Conservation (phyloP, 2,329 filamentous ascomycete species). For the Ilyonectria destructans region DNA sequence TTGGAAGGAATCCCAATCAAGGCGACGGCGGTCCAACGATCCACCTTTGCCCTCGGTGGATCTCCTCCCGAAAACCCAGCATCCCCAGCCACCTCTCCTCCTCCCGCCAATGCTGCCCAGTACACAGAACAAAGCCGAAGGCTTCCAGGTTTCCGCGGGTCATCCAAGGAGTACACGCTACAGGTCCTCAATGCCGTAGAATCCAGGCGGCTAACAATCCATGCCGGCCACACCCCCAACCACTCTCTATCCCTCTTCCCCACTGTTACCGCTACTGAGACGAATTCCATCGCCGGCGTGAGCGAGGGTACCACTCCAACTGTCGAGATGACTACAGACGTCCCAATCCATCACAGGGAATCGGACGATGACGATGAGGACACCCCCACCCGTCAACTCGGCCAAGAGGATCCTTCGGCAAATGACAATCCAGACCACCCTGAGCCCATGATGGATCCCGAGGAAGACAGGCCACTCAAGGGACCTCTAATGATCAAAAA, state of each 20-base stretch:
- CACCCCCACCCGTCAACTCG: slow-evolving; percentile 20
- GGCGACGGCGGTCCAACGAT: slow-evolving; percentile 66
- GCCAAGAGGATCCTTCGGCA: slow-evolving; percentile 25
- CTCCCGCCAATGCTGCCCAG: slow-evolving; percentile 36
- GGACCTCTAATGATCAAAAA: slow-evolving; percentile 71
- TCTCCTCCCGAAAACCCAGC: slow-evolving; percentile 49
- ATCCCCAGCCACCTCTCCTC: slow-evolving; percentile 51
- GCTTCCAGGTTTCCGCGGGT: slow-evolving; percentile 37
- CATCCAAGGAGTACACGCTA: slow-evolving; percentile 61
- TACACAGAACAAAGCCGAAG: slow-evolving; percentile 35
- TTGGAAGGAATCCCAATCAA: slow-evolving; percentile 74
- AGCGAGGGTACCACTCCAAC: slow-evolving; percentile 53
- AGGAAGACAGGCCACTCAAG: slow-evolving; percentile 64
- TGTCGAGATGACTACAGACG: slow-evolving; percentile 37
- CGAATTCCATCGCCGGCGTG: slow-evolving; percentile 46
- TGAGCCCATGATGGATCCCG: slow-evolving; percentile 56
- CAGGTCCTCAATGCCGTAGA: slow-evolving; percentile 65
- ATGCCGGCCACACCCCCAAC: slow-evolving; percentile 76
- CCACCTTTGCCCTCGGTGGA: slow-evolving; percentile 64
- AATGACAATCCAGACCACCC: slow-evolving; percentile 39
- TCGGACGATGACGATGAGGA: slow-evolving; percentile 10
- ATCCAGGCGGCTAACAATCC: slow-evolving; percentile 70
- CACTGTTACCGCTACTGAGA: slow-evolving; percentile 60
- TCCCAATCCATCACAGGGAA: slow-evolving; percentile 24
- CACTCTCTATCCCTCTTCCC: slow-evolving; percentile 70